Conservation (phyloP, 1,284 basidiomycete species). For the Leccinum pachyderme region DNA sequence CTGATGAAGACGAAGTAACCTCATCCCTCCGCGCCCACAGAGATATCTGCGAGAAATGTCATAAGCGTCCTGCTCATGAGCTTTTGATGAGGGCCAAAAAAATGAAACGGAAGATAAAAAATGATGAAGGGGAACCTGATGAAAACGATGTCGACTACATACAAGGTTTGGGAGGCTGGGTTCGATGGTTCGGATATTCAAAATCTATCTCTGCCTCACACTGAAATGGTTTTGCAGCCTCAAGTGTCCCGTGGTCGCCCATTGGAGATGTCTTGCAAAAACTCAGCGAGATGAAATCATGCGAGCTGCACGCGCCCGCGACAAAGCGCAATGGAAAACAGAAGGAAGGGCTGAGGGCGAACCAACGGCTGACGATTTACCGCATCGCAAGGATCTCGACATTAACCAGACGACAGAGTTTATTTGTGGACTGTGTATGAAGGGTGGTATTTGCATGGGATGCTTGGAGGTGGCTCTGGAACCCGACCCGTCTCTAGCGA, state of each 20-base stretch:
- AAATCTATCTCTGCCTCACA: constrained; percentile 1
- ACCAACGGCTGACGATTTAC: constrained; percentile 23
- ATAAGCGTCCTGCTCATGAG: constrained; percentile 54
- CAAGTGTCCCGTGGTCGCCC: constrained; percentile 72
- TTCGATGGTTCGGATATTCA: constrained; percentile 62
- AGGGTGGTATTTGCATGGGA: constrained; percentile 74
- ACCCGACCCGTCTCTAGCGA: constrained; percentile 37
- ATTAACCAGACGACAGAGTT: constrained; percentile 72
- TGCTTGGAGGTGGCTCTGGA: constrained; percentile 61
- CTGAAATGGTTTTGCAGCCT: constrained; percentile 43
- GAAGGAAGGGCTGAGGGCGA: constrained; percentile 22
- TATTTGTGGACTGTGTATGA: constrained; percentile 73
- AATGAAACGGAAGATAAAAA: constrained; percentile 38
- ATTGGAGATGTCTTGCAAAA: constrained; percentile 76
- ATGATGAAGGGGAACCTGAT: constrained; percentile 38
- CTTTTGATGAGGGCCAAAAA: constrained; percentile 46
- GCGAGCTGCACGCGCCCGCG: constrained; percentile 55
- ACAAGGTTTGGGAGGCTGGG: constrained; percentile 74
- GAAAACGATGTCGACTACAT: constrained; percentile 59
- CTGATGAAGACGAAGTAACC: constrained; percentile 55
- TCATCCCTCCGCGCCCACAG: constrained; percentile 59
- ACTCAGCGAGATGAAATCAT: constrained; percentile 73
- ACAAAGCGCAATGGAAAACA: constrained; percentile 41
- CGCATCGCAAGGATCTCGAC: constrained; percentile 39
- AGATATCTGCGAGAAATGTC: constrained; percentile 69